Evolutionary conservation across 2,329 filamentous ascomycete genomes (phyloP), one percentile per base, ranked within the genome.

Genomic region (Aspergillus quadrilineatus): DNA sequence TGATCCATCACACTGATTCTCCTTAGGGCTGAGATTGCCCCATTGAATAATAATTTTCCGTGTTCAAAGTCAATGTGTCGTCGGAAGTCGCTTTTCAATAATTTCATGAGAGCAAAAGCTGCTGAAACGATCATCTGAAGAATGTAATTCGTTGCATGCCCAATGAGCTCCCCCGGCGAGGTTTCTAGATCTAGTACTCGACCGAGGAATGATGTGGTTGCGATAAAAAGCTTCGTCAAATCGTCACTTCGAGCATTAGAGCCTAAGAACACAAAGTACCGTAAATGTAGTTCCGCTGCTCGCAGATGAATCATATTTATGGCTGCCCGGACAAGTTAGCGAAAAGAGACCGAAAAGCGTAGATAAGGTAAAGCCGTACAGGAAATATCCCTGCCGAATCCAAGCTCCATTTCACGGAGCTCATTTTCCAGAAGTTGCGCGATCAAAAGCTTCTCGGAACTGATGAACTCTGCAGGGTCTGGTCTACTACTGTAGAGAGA

Each of bases 91-190:
- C 83, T 85, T 67, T 87, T 86, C 54, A 87, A 75, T 1, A 88
- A 76, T 60, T 87, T 87, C 64, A 87, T 77, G 1, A 88, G 73
- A 0, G 83, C 82, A 60, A 86, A 86, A 2, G 82, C 84, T 4
- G 82, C 84, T 0, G 84, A 85, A 7, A 87, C 78, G 49, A 86
- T 82, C 78, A 87, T 86, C 65, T 87, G 84, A 64, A 86, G 80
- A 55, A 88, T 83, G 66, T 87, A 86, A 60, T 82, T 85, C 53
- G 75, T 80, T 7, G 80, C 80, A 56, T 84, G 79, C 55, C 77
- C 76, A 12, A 84, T 75, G 28, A 80, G 69, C 45, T 79, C 75
- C 2, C 79, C 75, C 4, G 75, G 73, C 4, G 71, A 75, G 8
- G 70, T 75, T 60, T 73, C 76, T 9, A 78, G 67, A 42, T 75